Percentiles rank a stretch among this genome's conserved stretches.
Conservation (phyloP, 1,284 basidiomycete genomes). For the Apiotrichum montevideense region DNA sequence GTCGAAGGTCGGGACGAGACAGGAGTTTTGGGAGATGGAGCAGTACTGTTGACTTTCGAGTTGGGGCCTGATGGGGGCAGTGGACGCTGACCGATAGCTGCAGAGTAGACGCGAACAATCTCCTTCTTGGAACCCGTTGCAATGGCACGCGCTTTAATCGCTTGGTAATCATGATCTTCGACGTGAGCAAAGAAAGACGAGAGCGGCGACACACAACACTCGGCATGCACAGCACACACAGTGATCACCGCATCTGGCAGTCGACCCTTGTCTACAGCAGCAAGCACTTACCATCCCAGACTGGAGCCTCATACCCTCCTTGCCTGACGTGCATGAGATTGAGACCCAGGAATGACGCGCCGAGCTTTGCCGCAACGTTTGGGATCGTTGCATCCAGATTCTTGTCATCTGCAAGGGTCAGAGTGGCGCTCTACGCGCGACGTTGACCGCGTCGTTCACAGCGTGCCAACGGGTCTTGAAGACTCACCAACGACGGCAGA, state of each 20-base stretch:
- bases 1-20: no score
- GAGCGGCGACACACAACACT: no score
- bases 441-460: background rate
- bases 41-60: no score
- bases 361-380: constrained; percentile 11
- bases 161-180: constrained; percentile 29
- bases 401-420: constrained; percentile 6
- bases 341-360: constrained; percentile 12
- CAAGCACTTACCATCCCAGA: constrained; percentile 29
- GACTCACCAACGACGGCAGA: constrained; percentile 8
- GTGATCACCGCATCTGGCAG: no score
- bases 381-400: constrained; percentile 10
- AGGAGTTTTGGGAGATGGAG: no score
- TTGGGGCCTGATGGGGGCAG: background rate
- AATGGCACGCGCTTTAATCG: constrained; percentile 24
- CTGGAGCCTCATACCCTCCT: constrained; percentile 24
- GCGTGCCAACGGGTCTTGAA: background rate
- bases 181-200: background rate
- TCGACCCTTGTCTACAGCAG: no score
- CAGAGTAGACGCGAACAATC: constrained; percentile 17
- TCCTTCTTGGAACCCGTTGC: constrained; percentile 13
- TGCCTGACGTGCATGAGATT: constrained; percentile 24
- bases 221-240: no score
- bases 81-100: constrained; percentile 6
- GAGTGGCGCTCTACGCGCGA: background rate